Evolutionary conservation across 1,284 basidiomycete species (phyloP).

Genomic region (Meripilus lineatus): DNA sequence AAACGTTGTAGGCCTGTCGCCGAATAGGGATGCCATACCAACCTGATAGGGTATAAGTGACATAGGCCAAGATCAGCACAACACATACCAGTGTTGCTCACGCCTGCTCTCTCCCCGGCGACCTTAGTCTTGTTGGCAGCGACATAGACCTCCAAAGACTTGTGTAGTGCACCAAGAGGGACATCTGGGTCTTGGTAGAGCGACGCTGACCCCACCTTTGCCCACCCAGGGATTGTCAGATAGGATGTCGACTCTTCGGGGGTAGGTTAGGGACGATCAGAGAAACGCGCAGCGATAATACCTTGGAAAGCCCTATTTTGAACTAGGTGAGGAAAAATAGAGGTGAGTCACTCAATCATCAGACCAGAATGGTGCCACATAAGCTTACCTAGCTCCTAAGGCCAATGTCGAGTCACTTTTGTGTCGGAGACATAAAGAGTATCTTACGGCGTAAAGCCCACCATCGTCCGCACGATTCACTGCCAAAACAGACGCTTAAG

Average conservation of each 20-base stretch:
- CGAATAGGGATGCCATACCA: not conserved
- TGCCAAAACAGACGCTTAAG: not conserved
- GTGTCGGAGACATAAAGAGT: not conserved
- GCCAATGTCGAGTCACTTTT: not conserved
- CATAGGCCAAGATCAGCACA: too few species aligned
- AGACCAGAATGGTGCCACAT: not conserved
- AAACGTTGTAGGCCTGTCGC: constrained; percentile 2
- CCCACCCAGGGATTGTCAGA: constrained; percentile 6
- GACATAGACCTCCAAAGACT: constrained; percentile 6
- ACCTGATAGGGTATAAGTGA: not conserved
- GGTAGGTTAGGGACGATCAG: not conserved
- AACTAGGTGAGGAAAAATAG: too few species aligned
- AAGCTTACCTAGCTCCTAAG: not conserved
- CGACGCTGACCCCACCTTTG: constrained; percentile 3
- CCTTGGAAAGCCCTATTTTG: constrained; percentile 1
- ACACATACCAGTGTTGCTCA: constrained; percentile 2
- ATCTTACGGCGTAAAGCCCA: constrained; percentile 7
- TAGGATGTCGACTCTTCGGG: constrained; percentile 1
- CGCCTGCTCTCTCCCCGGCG: constrained; percentile 2
- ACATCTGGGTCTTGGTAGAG: constrained; percentile 7
- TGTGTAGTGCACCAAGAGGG: constrained; percentile 1
- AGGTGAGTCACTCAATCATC: not conserved
- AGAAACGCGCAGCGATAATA: not conserved
- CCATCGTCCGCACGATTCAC: constrained; percentile 8
- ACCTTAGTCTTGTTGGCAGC: constrained; percentile 1